Evolutionary conservation across 2,329 filamentous ascomycete species (phyloP).

Genomic region (Pseudocercospora pini-densiflorae): DNA sequence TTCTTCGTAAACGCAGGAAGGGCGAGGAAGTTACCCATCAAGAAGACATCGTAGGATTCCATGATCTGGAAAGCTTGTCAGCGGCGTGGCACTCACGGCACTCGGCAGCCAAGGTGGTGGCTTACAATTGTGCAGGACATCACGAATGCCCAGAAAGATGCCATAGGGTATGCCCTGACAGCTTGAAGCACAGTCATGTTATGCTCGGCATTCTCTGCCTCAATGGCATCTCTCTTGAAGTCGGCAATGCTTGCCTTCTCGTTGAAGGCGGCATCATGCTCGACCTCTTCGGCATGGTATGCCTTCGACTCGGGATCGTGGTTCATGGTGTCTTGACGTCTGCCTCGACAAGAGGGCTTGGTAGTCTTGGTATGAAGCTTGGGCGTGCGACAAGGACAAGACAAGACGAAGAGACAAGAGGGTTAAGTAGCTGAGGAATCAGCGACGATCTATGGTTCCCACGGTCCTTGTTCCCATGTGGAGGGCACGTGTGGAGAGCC

Average conservation of each 20-base stretch:
- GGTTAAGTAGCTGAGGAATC: background rate
- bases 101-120: slow-evolving; percentile 3
- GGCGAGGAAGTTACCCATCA: slow-evolving; percentile 64
- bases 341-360: background rate
- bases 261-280: slow-evolving; percentile 14
- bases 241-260: slow-evolving; percentile 37
- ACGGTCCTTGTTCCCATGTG: background rate
- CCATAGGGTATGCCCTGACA: slow-evolving; percentile 58
- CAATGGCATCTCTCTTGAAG: slow-evolving; percentile 59
- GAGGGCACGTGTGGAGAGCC: background rate
- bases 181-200: slow-evolving; percentile 56
- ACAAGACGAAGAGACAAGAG: background rate
- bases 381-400: background rate
- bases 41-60: slow-evolving; percentile 67
- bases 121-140: slow-evolving; percentile 62
- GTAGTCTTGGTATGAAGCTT: background rate
- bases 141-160: slow-evolving; percentile 60
- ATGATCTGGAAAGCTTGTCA: slow-evolving; percentile 56
- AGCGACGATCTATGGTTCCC: background rate
- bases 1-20: slow-evolving; percentile 50
- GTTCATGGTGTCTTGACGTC: background rate
- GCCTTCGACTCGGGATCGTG: background rate
- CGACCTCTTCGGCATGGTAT: background rate
- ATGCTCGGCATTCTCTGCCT: slow-evolving; percentile 61
- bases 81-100: slow-evolving; percentile 14